These are phyloP conservation scores for Penicillium bialowiezense DNA, from an alignment of 495 filamentous ascomycete species.

Conservation along the genomic window DNA sequence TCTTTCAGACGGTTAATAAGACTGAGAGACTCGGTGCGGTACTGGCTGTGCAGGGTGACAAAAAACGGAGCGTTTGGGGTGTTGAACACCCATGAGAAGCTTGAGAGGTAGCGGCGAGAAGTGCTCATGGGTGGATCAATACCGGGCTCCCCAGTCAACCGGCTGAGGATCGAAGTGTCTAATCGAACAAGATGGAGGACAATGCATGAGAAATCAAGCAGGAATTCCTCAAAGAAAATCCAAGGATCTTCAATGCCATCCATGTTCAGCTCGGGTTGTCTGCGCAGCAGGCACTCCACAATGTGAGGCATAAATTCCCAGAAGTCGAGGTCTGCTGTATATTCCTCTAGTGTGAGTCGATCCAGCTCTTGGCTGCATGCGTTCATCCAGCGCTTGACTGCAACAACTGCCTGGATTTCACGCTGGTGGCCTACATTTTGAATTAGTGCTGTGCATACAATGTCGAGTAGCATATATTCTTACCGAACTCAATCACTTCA, in stretches of 20 bases:
- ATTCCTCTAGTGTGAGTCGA: conserved; percentile 25
- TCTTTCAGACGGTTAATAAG: conserved; percentile 29
- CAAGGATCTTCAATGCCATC: conserved; percentile 26
- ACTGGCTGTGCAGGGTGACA: conserved; percentile 21
- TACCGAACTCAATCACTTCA: conserved; percentile 46
- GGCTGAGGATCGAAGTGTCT: conserved; percentile 27
- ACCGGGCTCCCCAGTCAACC: conserved; percentile 21
- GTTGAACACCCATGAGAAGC: conserved; percentile 32
- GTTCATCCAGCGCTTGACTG: conserved; percentile 37
- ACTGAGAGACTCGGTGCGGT: conserved; percentile 19
- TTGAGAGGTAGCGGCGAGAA: conserved; percentile 27
- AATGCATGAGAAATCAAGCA: conserved; percentile 33
- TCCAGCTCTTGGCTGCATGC: conserved; percentile 28
- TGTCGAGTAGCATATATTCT: no score
- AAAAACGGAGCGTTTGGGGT: conserved; percentile 31
- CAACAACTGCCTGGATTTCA: conserved; percentile 22
- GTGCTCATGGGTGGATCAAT: conserved; percentile 22
- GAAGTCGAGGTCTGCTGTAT: conserved; percentile 43
- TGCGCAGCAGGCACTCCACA: conserved; percentile 41
- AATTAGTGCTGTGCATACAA: no score
- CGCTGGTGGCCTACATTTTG: conserved; percentile 29
- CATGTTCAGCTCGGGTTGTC: conserved; percentile 31
- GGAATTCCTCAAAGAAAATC: conserved; percentile 34
- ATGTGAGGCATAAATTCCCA: conserved; percentile 52
- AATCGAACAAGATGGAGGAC: conserved; percentile 34